Conservation (phyloP, 2,329 filamentous ascomycete species). For the Paecilomyces sp. region DNA sequence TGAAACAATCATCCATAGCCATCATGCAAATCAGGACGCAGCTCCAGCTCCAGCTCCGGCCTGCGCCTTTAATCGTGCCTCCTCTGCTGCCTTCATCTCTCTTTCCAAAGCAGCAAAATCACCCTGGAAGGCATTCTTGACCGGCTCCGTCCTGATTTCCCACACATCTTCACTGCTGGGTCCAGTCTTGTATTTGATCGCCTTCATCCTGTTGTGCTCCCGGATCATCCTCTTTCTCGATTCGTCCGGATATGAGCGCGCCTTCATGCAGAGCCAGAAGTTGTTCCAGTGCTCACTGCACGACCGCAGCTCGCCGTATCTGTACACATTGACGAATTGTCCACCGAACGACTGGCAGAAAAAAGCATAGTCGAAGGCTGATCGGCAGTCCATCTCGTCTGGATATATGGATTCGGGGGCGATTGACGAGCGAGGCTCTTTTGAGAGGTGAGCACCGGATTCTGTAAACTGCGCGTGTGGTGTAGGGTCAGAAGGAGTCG, state of each 20-base stretch:
- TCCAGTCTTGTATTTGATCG: slow-evolving; percentile 58
- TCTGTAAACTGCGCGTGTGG: slow-evolving; percentile 10
- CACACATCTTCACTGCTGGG: slow-evolving; percentile 87
- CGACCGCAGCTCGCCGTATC: slow-evolving; percentile 66
- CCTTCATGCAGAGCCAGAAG: slow-evolving; percentile 97
- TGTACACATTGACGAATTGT: slow-evolving; percentile 87
- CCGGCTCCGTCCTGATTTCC: slow-evolving; percentile 61
- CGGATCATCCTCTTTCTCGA: slow-evolving; percentile 55
- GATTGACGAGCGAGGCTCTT: slow-evolving; percentile 24
- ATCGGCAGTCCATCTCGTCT: slow-evolving; percentile 77
- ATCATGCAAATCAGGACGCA: neutral
- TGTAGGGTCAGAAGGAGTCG: slow-evolving; percentile 3
- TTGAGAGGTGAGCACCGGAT: slow-evolving; percentile 7
- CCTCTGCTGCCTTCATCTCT: slow-evolving; percentile 36
- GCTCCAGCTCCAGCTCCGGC: neutral
- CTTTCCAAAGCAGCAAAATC: slow-evolving; percentile 37
- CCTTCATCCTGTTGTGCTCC: slow-evolving; percentile 62
- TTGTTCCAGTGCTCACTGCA: slow-evolving; percentile 86
- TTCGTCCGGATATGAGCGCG: slow-evolving; percentile 54
- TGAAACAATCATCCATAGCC: slow-evolving; percentile 10
- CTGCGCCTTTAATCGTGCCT: slow-evolving; percentile 23
- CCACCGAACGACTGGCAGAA: slow-evolving; percentile 88
- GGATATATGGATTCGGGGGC: slow-evolving; percentile 67
- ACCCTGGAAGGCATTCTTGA: slow-evolving; percentile 45
- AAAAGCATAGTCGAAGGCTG: slow-evolving; percentile 87